A percentile compares a stretch with the other conserved stretches of the same genome.
These are phyloP conservation scores for Aspergillus neoniger DNA, from an alignment of 2,329 filamentous ascomycete species.

Conservation along the genomic window DNA sequence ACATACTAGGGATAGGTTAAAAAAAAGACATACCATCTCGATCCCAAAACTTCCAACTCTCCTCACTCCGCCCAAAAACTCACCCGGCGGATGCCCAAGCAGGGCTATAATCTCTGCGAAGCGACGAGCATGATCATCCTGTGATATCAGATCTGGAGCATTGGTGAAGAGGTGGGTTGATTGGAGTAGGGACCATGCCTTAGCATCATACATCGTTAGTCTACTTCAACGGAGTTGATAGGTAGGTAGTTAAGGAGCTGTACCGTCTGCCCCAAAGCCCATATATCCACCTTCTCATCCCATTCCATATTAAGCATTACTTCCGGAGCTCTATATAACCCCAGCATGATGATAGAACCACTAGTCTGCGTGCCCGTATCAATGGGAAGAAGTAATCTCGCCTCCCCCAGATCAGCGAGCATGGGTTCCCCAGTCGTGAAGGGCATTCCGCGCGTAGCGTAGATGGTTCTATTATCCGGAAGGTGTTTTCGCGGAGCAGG, in stretches of 20 bases:
- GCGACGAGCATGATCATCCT: constrained; percentile 32
- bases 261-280: constrained; percentile 51
- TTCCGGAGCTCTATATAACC: constrained; percentile 32
- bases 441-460: constrained; percentile 41
- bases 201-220: neutral
- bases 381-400: constrained; percentile 22
- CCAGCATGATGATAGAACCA: constrained; percentile 16
- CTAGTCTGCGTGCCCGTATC: no score
- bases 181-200: constrained; percentile 49
- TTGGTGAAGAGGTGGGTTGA: constrained; percentile 42
- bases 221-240: no score
- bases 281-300: constrained; percentile 50
- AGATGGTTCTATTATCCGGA: constrained; percentile 41
- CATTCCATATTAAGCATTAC: constrained; percentile 47
- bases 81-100: constrained; percentile 42
- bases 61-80: constrained; percentile 31
- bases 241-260: constrained; percentile 13
- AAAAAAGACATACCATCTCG: constrained; percentile 29
- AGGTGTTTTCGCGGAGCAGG: constrained; percentile 45
- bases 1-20: no score
- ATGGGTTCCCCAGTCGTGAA: constrained; percentile 36
- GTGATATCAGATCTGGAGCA: constrained; percentile 1
- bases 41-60: constrained; percentile 39
- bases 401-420: constrained; percentile 51
- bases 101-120: constrained; percentile 48